These are phyloP conservation scores for Phialophora verrucosa DNA, from an alignment of 2,329 filamentous ascomycete genomes.

Conservation along the genomic window DNA sequence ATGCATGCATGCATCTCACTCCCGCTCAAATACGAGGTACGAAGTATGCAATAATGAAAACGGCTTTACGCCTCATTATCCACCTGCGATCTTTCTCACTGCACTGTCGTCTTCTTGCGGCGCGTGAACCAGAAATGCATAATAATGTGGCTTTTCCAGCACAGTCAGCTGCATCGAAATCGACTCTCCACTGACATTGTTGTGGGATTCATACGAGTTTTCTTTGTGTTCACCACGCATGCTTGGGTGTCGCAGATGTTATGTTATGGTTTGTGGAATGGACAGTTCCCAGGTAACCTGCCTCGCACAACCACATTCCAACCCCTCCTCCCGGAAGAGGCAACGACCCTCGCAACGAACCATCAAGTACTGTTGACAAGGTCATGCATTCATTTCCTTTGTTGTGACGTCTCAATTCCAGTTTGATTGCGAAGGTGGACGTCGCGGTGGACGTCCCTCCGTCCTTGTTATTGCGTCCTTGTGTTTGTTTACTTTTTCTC, in stretches of 20 bases:
- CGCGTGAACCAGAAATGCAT: not conserved
- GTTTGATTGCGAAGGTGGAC: not conserved
- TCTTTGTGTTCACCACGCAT: not conserved
- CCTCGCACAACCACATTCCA: slow-evolving; percentile 3
- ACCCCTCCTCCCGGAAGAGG: not conserved
- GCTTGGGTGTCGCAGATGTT: not conserved
- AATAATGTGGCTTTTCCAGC: not conserved
- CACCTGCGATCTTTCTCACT: not conserved
- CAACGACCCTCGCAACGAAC: not conserved
- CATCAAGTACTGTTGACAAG: too few species aligned
- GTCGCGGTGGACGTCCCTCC: too few species aligned
- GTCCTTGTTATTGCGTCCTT: not conserved
- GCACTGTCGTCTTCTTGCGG: not conserved
- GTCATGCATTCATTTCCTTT: not conserved
- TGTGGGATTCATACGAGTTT: not conserved
- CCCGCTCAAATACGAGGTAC: too few species aligned
- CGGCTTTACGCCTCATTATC: not conserved
- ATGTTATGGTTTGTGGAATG: not conserved
- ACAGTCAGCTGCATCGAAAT: not conserved
- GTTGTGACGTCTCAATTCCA: not conserved
- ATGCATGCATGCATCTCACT: too few species aligned
- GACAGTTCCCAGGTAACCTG: not conserved
- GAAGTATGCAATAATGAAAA: not conserved
- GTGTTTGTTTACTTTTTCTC: not conserved
- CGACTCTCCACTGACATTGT: not conserved